phyloP scores from a whole-genome alignment of 2,329 filamentous ascomycete genomes.

The Penicillium fuscoglaucum region DNA sequence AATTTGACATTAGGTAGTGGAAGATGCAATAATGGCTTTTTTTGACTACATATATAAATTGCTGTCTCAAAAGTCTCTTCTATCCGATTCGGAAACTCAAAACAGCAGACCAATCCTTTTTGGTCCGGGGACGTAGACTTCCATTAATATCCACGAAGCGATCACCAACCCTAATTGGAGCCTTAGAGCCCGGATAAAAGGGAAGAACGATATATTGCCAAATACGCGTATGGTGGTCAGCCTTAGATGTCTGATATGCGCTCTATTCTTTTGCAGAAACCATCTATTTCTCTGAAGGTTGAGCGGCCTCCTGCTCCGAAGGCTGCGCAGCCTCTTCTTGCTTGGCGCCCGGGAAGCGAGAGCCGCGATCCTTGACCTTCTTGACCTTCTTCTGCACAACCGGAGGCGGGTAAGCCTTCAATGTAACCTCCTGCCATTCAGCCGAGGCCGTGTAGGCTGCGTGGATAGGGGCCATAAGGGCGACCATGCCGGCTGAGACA shows the following conservation, averaged over 20 bases:
- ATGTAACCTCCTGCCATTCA: slow-evolving; percentile 77
- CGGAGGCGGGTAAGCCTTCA: slow-evolving; percentile 77
- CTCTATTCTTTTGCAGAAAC: neutral
- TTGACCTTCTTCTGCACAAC: slow-evolving; percentile 66
- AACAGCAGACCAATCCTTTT: neutral
- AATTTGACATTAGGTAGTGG: neutral
- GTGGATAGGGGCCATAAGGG: slow-evolving; percentile 75
- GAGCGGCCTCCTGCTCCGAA: neutral
- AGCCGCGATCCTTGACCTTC: slow-evolving; percentile 75
- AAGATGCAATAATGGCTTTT: neutral
- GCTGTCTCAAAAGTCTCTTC: neutral
- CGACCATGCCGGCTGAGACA: slow-evolving; percentile 69
- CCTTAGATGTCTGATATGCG: neutral
- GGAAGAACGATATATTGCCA: neutral
- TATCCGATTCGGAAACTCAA: neutral
- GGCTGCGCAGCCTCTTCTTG: slow-evolving; percentile 1
- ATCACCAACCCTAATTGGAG: neutral
- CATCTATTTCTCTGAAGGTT: neutral
- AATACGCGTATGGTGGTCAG: neutral
- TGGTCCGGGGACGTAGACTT: neutral
- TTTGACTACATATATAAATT: neutral
- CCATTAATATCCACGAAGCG: neutral
- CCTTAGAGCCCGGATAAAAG: neutral
- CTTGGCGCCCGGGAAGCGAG: slow-evolving; percentile 48
- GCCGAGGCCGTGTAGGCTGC: slow-evolving; percentile 66